These are phyloP conservation scores for Leishmania gerbilli DNA, from an alignment of 208 protist genomes.

Conservation along the genomic window DNA sequence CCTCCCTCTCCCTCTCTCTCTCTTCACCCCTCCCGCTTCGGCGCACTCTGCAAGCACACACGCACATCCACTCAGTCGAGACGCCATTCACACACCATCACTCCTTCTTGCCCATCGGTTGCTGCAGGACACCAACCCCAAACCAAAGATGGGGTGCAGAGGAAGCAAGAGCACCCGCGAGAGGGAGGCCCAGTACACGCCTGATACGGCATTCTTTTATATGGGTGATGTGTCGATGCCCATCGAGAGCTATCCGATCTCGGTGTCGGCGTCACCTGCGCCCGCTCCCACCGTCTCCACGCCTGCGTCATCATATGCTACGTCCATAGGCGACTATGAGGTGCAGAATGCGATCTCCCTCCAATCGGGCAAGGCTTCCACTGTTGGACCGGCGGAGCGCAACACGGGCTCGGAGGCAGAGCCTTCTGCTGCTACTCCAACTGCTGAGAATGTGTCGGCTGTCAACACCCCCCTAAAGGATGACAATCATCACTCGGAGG, in stretches of 20 bases:
- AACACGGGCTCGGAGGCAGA: neutral
- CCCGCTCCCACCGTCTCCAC: neutral
- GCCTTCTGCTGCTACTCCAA: slow-evolving; percentile 7
- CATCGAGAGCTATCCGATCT: neutral
- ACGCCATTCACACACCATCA: neutral
- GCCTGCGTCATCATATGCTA: neutral
- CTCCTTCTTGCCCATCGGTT: neutral
- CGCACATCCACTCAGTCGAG: neutral
- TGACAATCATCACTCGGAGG: neutral
- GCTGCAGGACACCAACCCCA: neutral
- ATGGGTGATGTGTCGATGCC: neutral
- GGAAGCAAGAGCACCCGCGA: slow-evolving; percentile 34
- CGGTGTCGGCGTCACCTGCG: neutral
- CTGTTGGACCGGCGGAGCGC: neutral
- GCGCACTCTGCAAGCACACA: neutral
- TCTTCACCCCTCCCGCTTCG: neutral
- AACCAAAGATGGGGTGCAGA: slow-evolving; percentile 39
- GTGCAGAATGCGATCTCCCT: too few species aligned
- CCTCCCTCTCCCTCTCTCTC: neutral
- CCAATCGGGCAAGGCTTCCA: neutral
- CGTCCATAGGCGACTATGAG: neutral
- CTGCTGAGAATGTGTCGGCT: slow-evolving; percentile 1
- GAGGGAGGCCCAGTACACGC: neutral
- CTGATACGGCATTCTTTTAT: neutral
- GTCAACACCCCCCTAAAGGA: neutral